Conservation (phyloP, 1,139 yeast species). For the Suhomyces bokatorum region DNA sequence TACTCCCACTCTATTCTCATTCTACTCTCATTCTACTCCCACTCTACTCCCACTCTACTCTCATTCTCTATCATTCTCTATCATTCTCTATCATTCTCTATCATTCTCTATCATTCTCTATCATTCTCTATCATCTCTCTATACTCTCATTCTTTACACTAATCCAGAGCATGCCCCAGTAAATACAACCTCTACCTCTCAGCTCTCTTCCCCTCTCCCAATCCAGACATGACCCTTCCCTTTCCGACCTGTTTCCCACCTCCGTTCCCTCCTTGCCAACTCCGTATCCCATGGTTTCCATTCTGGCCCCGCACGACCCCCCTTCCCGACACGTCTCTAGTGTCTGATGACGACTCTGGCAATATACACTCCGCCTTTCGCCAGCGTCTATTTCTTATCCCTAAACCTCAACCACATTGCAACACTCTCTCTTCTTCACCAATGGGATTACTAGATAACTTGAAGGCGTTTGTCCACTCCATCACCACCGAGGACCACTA, state of each 20-base stretch:
- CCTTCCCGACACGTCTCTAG: slow-evolving; percentile 7
- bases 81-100: too few relatives aligned
- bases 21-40: too few relatives aligned
- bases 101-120: too few relatives aligned
- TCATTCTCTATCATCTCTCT: too few relatives aligned
- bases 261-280: too few relatives aligned
- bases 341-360: slow-evolving; percentile 2
- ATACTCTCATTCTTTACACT: too few relatives aligned
- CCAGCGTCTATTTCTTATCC: neutral
- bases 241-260: too few relatives aligned
- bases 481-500: slow-evolving; percentile 66
- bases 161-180: too few relatives aligned
- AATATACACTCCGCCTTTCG: slow-evolving; percentile 2
- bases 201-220: neutral
- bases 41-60: too few relatives aligned
- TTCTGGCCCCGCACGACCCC: slow-evolving; percentile 3
- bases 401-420: neutral
- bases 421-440: neutral
- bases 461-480: slow-evolving; percentile 57
- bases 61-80: too few relatives aligned
- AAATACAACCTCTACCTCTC: too few relatives aligned
- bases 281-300: neutral
- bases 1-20: too few relatives aligned
- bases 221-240: neutral
- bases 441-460: slow-evolving; percentile 48